Conservation (phyloP, 768 basidiomycete genomes). For the Sistotremastrum niveocremeum region DNA sequence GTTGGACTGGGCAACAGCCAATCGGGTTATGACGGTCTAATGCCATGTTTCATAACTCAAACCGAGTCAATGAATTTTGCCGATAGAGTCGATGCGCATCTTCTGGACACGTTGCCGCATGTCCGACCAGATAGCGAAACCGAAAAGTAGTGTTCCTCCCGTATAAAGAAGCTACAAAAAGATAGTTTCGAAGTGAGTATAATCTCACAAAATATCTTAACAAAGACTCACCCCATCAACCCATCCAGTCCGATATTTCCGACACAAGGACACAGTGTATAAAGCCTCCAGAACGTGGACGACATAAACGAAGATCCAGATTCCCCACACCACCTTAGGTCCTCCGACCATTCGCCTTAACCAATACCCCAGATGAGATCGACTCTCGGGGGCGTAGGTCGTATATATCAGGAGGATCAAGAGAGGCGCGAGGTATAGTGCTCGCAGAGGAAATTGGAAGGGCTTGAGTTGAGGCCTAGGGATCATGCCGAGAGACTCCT, state of each 20-base stretch:
- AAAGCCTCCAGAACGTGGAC: conserved; percentile 33
- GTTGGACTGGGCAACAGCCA: no score
- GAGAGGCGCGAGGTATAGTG: conserved; percentile 14
- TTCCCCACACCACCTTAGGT: conserved; percentile 12
- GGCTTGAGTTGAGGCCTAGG: conserved; percentile 43
- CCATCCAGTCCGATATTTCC: conserved; percentile 36
- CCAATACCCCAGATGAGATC: conserved; percentile 9
- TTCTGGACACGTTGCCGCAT: conserved; percentile 47
- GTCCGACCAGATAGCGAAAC: conserved; percentile 40
- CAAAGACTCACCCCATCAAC: conserved; percentile 22
- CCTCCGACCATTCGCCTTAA: conserved; percentile 19
- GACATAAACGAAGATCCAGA: conserved; percentile 20
- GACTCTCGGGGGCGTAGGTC: conserved; percentile 13
- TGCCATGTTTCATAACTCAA: background rate
- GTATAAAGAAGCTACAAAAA: conserved; percentile 36
- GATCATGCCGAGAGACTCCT: conserved; percentile 72
- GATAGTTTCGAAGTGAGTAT: background rate
- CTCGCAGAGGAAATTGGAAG: conserved; percentile 32
- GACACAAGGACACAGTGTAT: conserved; percentile 34
- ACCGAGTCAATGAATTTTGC: conserved; percentile 40
- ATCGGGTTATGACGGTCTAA: no score
- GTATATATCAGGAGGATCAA: conserved; percentile 22
- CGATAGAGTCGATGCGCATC: conserved; percentile 65
- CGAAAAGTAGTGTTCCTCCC: conserved; percentile 34
- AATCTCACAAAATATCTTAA: background rate